Conservation (phyloP, 441 rosid species). For the Corymbia citriodora region DNA sequence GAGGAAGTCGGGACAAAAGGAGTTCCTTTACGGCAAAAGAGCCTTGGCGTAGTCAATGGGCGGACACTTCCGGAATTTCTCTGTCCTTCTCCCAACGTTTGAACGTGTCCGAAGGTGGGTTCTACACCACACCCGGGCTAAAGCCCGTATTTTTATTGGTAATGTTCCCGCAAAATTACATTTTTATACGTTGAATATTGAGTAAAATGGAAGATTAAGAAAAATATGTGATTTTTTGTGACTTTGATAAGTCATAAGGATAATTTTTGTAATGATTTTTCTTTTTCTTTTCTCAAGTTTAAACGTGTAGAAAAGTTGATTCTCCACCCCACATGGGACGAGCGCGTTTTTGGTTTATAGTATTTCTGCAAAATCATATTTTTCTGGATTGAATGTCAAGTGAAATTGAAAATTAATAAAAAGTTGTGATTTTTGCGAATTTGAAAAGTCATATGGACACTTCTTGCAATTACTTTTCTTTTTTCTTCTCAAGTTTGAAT, state of each 20-base stretch:
- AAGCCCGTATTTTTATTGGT: neutral
- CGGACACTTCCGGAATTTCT: neutral
- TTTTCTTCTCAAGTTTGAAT: too few relatives aligned
- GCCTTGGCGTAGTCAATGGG: neutral
- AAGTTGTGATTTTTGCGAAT: too few relatives aligned
- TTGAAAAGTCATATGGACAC: too few relatives aligned
- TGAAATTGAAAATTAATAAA: too few relatives aligned
- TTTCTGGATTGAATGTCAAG: neutral
- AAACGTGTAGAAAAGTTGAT: too few relatives aligned
- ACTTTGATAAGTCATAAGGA: rapidly evolving
- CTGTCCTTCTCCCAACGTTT: neutral
- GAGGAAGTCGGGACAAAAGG: neutral
- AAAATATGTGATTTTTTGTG: neutral
- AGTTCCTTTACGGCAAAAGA: rapidly evolving
- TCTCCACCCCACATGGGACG: rapidly evolving
- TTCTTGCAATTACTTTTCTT: too few relatives aligned
- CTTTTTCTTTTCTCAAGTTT: too few relatives aligned
- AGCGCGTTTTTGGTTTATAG: neutral
- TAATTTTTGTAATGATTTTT: too few relatives aligned
- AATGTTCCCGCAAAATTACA: neutral
- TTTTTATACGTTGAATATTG: rapidly evolving
- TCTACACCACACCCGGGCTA: neutral
- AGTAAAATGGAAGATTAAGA: neutral
- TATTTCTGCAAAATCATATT: too few relatives aligned
- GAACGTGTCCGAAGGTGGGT: neutral